Base-by-base conservation (phyloP, 2,329 filamentous ascomycete species). In the Moelleriella libera region DNA sequence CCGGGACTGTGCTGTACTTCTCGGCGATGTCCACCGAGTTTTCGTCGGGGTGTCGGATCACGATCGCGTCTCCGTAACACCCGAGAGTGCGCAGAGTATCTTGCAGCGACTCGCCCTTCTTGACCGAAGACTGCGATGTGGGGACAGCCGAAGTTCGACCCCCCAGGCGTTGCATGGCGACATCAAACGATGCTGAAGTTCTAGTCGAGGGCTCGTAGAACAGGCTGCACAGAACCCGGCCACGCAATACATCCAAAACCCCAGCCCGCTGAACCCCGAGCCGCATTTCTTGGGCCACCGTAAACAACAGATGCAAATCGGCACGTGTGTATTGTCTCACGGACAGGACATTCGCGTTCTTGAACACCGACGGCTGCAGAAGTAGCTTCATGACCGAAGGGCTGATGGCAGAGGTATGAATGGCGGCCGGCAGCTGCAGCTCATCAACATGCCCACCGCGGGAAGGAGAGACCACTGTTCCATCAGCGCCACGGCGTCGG, bases 151-250 rank as follows among this genome's bases (percentile, higher is more conserved):
- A 76, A 3, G 85, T 90, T 45, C 88, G 79, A 44, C 92, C 92
- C 55, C 92, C 92, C 5, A 98, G 82, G 46, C 94, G 85, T 73
- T 98, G 94, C 92, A 98, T 98, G 41, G 92, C 92, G 48, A 90
- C 86, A 61, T 98, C 92, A 58, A 98, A 98, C 4, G 92, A 98
- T 39, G 86, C 81, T 10, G 90, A 96, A 5, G 92, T 98, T 47
- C 92, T 80, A 3, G 92, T 98, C 1, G 90, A 97, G 2, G 92
- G 92, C 73, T 98, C 92, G 66, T 89, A 98, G 76, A 98, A 98
- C 70, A 98, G 80, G 2, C 87, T 92, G 68, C 84, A 88, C 39
- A 98, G 76, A 10, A 98, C 79, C 43, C 85, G 82, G 30, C 89
- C 88, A 58, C 85, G 86, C 51, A 98, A 79, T 48, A 94, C 75